Conservation (phyloP, 2,329 filamentous ascomycete genomes). For the Neopestalotiopsis rosae region DNA sequence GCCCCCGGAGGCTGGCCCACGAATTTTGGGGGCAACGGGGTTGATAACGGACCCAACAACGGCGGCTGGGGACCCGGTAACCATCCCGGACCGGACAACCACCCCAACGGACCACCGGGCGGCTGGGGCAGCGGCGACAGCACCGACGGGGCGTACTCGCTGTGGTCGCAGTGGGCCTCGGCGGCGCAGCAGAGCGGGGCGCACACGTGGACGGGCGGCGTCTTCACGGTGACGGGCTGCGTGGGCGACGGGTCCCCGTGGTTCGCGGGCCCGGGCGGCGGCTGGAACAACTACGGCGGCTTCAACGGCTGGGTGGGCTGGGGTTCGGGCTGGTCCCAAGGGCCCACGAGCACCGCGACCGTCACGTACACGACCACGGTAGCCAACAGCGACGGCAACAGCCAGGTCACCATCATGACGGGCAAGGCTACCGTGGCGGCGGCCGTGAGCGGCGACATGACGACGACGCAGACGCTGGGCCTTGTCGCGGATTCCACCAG, state of each 20-base stretch:
- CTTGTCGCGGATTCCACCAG: constrained; percentile 20
- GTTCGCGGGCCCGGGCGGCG: constrained; percentile 43
- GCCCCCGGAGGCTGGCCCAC: constrained; percentile 36
- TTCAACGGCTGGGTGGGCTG: constrained; percentile 47
- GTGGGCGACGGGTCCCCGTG: constrained; percentile 46
- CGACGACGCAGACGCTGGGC: constrained; percentile 34
- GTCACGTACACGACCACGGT: constrained; percentile 40
- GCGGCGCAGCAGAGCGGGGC: constrained; percentile 34
- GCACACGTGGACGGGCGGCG: constrained; percentile 42
- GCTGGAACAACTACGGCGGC: constrained; percentile 40
- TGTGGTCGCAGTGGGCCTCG: constrained; percentile 40
- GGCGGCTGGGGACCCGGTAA: constrained; percentile 7
- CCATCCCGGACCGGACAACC: background rate
- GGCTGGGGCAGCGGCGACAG: constrained; percentile 19
- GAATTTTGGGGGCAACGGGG: constrained; percentile 18
- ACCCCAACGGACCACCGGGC: constrained; percentile 20
- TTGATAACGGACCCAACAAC: constrained; percentile 12
- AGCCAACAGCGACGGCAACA: constrained; percentile 23
- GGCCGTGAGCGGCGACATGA: constrained; percentile 40
- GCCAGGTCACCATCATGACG: constrained; percentile 31
- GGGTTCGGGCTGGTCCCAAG: constrained; percentile 47
- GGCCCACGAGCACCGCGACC: constrained; percentile 38
- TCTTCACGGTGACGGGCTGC: constrained; percentile 48
- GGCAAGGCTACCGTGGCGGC: constrained; percentile 34
- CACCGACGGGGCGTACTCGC: constrained; percentile 25